Evolutionary conservation across 768 basidiomycete species (phyloP), one percentile per base, ranked within the genome.

Genomic region (Leccinellum rugosiceps): DNA sequence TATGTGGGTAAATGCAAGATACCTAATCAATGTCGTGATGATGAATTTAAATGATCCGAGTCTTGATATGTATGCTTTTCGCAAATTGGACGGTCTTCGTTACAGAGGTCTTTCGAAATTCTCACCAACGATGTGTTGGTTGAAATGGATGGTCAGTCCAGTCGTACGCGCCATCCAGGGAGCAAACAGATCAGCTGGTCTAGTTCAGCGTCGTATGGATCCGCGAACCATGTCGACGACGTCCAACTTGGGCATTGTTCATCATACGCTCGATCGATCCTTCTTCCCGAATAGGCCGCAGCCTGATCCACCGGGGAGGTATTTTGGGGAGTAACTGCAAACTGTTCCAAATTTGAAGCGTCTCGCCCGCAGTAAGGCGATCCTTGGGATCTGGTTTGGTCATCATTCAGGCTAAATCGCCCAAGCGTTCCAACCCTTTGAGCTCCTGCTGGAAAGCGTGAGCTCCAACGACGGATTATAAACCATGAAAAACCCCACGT

Each of bases 211-310:
- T n/a, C 52, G 28, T 17, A 61, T 31, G 23, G 60, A 53, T n/a
- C 46, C 55, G 1, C 62, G 52, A 21, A 64, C 53, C 53, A 57
- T 50, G 15, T 47, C 58, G 41, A 64, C 59, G 9, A 65, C 31
- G 9, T 61, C 56, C 43, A 60, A 8, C n/a, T n/a, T n/a, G n/a
- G 0, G 62, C 53, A 9, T 64, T 14, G 10, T 64, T 65, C 51
- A 64, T 25, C 15, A 64, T 64, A 15, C 55, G 56, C 15, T 57
- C 53, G 1, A 64, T 52, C 0, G 62, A 56, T 6, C 55, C 50
- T 50, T 64, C 63, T 21, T 64, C 58, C 6, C 14, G 35, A 1
- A 35, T 52, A 2, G 30, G 7, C 3, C 58, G 41, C 10, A 63
- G 62, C 23, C 55, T 63, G 4, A 47, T 56, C 63, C 58, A 57